A percentile compares a stretch with the other conserved stretches of the same genome.
Evolutionary conservation across 75 land plant species (phyloP).

Genomic region (Selaginella moellendorffii): DNA sequence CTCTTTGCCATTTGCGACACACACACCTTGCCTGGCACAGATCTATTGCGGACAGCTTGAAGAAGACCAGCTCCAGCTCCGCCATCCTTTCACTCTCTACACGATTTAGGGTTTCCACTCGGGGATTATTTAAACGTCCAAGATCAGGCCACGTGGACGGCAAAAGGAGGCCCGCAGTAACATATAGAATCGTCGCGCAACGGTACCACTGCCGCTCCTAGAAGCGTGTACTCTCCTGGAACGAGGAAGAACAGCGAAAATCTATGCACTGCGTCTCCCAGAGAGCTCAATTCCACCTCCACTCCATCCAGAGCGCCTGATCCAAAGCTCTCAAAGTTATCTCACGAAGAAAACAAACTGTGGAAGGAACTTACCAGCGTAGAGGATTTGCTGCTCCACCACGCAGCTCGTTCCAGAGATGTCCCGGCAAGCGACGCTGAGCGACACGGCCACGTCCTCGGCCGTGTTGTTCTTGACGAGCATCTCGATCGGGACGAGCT

Average conservation of each 20-base stretch:
- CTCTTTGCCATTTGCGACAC: no score
- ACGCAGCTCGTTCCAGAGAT: slow-evolving; percentile 78
- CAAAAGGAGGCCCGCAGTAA: slow-evolving; percentile 82
- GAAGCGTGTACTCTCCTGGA: slow-evolving; percentile 88
- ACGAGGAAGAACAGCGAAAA: slow-evolving; percentile 85
- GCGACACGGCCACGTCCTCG: slow-evolving; percentile 51
- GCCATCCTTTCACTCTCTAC: no score
- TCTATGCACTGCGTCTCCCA: slow-evolving; percentile 60
- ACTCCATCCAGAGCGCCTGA: slow-evolving; percentile 70
- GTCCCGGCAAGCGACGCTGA: slow-evolving; percentile 73
- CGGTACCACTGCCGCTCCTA: slow-evolving; percentile 71
- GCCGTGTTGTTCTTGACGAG: slow-evolving; percentile 82
- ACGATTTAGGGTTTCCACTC: no score
- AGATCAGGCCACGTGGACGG: slow-evolving; percentile 44
- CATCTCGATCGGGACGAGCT: slow-evolving; percentile 70
- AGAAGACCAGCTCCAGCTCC: no score
- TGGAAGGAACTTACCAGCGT: slow-evolving; percentile 48
- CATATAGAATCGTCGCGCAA: slow-evolving; percentile 48
- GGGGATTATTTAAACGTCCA: no score
- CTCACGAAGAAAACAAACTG: background rate
- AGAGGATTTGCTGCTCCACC: slow-evolving; percentile 67
- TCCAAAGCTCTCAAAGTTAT: background rate
- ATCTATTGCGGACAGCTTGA: no score
- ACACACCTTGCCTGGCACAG: no score
- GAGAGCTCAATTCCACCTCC: slow-evolving; percentile 50